Evolutionary conservation across 2,329 filamentous ascomycete genomes (phyloP).

Genomic region (Botrytis fabae): DNA sequence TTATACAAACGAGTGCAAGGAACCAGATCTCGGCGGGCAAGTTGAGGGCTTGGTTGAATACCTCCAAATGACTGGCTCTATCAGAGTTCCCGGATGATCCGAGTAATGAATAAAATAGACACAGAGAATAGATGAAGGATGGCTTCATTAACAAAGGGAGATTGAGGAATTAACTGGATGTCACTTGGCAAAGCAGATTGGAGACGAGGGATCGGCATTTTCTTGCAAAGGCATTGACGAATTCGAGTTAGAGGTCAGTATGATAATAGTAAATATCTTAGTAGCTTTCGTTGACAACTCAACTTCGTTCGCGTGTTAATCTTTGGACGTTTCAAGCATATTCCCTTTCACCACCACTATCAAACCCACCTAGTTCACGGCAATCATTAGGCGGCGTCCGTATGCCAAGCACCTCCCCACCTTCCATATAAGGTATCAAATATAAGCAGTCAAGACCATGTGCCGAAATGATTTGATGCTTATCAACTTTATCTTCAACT

Average conservation of each 20-base stretch:
- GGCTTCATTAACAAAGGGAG: background rate
- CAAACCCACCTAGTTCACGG: background rate
- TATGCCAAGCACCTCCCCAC: constrained; percentile 14
- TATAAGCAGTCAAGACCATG: constrained; percentile 9
- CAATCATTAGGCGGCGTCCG: constrained; percentile 5
- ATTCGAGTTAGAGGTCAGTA: too few relatives aligned
- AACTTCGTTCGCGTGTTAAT: background rate
- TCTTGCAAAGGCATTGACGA: background rate
- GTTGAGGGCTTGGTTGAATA: background rate
- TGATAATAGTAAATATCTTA: background rate
- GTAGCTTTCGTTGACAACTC: background rate
- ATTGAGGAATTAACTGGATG: background rate
- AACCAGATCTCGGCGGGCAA: background rate
- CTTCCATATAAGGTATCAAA: background rate
- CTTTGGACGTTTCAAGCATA: background rate
- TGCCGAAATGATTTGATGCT: constrained; percentile 12
- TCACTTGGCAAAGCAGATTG: background rate
- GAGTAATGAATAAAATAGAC: background rate
- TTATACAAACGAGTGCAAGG: background rate
- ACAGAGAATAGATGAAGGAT: background rate
- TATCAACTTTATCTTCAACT: constrained; percentile 3
- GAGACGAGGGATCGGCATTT: background rate
- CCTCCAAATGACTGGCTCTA: background rate
- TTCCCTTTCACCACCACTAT: background rate
- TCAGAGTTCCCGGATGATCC: background rate